These are phyloP conservation scores for Chlamydomonas incerta DNA, from an alignment of 139 green algal species.

Conservation along the genomic window DNA sequence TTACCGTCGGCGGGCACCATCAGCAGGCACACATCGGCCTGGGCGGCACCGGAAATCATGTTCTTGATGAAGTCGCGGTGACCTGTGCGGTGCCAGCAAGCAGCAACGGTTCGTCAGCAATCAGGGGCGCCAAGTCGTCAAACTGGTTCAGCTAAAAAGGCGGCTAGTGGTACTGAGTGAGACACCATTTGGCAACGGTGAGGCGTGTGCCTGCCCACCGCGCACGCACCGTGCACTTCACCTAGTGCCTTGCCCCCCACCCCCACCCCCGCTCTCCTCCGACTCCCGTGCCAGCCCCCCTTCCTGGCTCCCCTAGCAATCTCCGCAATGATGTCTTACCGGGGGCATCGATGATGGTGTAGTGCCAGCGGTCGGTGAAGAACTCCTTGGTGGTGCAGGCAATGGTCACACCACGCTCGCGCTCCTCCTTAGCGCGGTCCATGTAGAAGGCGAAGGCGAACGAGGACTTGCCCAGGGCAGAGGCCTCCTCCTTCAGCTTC, in stretches of 20 bases:
- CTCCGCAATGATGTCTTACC: slow-evolving; percentile 44
- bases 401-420: slow-evolving; percentile 95
- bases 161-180: too few species aligned
- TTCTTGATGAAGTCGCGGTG: slow-evolving; percentile 99
- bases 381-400: slow-evolving; percentile 99
- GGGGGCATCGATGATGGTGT: slow-evolving; percentile 97
- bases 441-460: slow-evolving; percentile 96
- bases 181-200: too few species aligned
- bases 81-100: slow-evolving; percentile 55
- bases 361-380: slow-evolving; percentile 98
- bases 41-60: slow-evolving; percentile 98
- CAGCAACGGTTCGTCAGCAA: too few species aligned
- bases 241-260: too few species aligned
- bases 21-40: slow-evolving; percentile 94
- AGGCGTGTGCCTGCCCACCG: too few species aligned
- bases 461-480: slow-evolving; percentile 89
- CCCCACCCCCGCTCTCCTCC: too few species aligned
- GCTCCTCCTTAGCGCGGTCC: slow-evolving; percentile 94
- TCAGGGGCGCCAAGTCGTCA: too few species aligned
- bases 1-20: slow-evolving; percentile 92
- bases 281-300: too few species aligned
- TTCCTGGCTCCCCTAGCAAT: too few species aligned
- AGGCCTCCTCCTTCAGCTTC: slow-evolving; percentile 95
- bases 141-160: too few species aligned
- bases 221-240: too few species aligned